Percentiles rank a stretch among this genome's conserved stretches.
Conservation (phyloP, 441 rosid species). For the Raphanus hybrid region DNA sequence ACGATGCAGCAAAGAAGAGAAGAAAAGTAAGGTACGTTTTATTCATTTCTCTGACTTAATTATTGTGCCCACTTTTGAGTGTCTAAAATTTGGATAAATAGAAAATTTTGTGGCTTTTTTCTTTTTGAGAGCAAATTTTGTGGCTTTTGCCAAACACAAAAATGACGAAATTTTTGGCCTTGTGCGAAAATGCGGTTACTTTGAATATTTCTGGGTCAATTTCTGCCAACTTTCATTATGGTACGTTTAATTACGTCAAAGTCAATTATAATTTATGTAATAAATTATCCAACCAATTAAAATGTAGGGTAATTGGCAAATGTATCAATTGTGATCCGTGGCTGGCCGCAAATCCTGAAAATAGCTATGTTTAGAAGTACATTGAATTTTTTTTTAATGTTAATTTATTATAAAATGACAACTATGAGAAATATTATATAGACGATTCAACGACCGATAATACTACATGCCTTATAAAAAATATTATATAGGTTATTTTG, state of each 20-base stretch:
- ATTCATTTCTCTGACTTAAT: neutral
- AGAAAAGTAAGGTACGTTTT: constrained; percentile 15
- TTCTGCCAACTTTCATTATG: constrained; percentile 9
- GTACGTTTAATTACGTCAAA: neutral
- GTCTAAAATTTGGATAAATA: constrained; percentile 10
- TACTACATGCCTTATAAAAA: no score
- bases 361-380: neutral
- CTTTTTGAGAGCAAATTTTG: neutral
- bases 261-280: neutral
- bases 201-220: constrained; percentile 18
- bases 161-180: neutral
- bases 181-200: neutral
- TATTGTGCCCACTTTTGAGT: neutral
- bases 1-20: constrained; percentile 16
- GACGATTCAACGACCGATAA: no score
- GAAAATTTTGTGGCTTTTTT: neutral
- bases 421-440: no score
- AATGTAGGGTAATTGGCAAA: neutral
- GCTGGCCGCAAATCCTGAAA: neutral
- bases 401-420: no score
- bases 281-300: neutral
- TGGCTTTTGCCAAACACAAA: neutral
- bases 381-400: no score
- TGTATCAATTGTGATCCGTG: neutral
- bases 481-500: no score